Evolutionary conservation across 106 monocot genomes (phyloP).

Genomic region (Dendrobium officinale): DNA sequence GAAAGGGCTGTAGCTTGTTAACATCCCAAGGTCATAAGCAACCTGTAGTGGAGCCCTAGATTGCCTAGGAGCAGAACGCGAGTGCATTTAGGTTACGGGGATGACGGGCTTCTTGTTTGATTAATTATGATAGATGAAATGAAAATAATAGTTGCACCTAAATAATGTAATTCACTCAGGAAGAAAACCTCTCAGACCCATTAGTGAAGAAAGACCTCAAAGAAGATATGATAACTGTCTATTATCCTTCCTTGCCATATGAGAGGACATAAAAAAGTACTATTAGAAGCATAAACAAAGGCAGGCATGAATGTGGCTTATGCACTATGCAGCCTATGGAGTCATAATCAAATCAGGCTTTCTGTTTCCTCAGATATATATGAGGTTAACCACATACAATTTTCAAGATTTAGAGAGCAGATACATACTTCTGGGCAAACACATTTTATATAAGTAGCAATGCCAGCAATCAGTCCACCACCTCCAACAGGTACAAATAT

Average conservation of each 20-base stretch:
- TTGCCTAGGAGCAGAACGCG: too few relatives aligned
- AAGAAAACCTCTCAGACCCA: too few relatives aligned
- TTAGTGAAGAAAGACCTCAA: too few relatives aligned
- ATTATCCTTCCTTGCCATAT: neutral
- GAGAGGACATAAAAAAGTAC: neutral
- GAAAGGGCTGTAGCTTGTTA: too few relatives aligned
- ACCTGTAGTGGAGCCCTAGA: too few relatives aligned
- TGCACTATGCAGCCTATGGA: too few relatives aligned
- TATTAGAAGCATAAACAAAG: neutral
- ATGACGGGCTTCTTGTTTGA: too few relatives aligned
- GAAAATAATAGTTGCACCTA: too few relatives aligned
- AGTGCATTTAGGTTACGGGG: too few relatives aligned
- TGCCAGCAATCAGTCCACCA: conserved; percentile 95
- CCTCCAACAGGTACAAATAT: conserved; percentile 99
- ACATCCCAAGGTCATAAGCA: too few relatives aligned
- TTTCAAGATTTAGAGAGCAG: neutral
- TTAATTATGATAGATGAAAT: too few relatives aligned
- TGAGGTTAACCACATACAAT: neutral
- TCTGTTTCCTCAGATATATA: neutral
- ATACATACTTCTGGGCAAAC: conserved; percentile 76
- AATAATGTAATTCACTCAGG: too few relatives aligned
- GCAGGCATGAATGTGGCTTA: neutral
- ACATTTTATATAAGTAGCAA: conserved; percentile 89
- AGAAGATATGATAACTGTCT: neutral
- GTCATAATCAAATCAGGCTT: neutral